These are phyloP conservation scores for Lasiosphaeris hirsuta DNA, from an alignment of 495 filamentous ascomycete genomes.

Conservation along the genomic window DNA sequence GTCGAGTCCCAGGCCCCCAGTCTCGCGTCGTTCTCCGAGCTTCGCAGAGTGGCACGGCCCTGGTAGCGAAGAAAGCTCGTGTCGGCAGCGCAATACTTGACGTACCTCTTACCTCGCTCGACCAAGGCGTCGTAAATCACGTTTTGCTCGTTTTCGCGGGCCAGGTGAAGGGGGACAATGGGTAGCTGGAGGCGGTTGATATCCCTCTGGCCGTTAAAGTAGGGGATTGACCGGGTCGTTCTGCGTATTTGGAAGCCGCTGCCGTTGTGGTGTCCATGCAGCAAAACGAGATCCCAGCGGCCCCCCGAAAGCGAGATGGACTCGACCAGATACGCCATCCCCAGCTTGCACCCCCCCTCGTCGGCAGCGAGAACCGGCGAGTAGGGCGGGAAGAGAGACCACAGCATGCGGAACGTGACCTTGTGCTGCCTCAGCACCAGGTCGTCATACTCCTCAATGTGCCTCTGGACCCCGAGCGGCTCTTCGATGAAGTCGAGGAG, in stretches of 20 bases:
- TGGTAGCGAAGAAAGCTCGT: not conserved
- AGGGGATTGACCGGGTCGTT: not conserved
- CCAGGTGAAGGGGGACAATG: not conserved
- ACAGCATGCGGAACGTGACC: constrained; percentile 1
- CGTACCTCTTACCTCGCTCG: not conserved
- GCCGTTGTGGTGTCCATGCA: not conserved
- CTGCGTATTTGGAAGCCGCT: not conserved
- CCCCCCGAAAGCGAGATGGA: not conserved
- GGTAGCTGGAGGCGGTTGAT: not conserved
- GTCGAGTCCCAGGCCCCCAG: not conserved
- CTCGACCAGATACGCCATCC: not conserved
- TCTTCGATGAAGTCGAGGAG: constrained; percentile 1
- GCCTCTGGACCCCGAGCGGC: not conserved
- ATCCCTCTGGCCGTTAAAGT: not conserved
- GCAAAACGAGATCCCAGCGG: not conserved
- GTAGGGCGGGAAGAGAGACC: constrained; percentile 1
- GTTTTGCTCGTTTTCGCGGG: not conserved
- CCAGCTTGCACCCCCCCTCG: not conserved
- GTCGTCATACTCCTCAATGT: not conserved
- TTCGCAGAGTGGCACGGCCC: not conserved
- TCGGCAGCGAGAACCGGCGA: not conserved
- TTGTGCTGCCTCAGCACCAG: not conserved
- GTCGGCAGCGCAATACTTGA: not conserved
- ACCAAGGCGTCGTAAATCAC: not conserved
- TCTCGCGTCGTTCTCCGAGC: not conserved